Percentiles rank a stretch among this genome's conserved stretches.
Conservation (phyloP, 2,329 filamentous ascomycete genomes). For the Xylaria sp. region DNA sequence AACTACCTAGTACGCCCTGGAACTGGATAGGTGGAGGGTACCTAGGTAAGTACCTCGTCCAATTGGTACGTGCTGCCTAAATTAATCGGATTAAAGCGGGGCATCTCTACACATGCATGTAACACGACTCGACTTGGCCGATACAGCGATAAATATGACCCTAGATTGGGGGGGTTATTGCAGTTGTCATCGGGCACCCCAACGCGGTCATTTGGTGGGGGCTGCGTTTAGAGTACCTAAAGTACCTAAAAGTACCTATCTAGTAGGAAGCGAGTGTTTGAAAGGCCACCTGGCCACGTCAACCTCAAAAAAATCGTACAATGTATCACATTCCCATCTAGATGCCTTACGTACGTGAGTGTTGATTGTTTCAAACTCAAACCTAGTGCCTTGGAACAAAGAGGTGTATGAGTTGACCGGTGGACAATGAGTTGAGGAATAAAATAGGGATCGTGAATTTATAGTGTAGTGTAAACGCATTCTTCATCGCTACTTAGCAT, state of each 20-base stretch:
- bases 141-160: slow-evolving; percentile 7
- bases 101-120: neutral
- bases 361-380: neutral
- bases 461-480: neutral
- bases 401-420: too few relatives aligned
- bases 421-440: neutral
- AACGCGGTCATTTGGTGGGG: too few relatives aligned
- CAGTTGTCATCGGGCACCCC: too few relatives aligned
- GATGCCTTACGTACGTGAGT: too few relatives aligned
- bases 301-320: neutral
- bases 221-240: too few relatives aligned
- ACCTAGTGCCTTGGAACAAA: too few relatives aligned
- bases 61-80: too few relatives aligned
- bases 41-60: neutral
- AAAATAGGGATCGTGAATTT: neutral
- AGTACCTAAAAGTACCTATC: neutral
- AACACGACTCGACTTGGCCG: neutral
- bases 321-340: neutral
- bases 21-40: slow-evolving; percentile 5
- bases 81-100: too few relatives aligned
- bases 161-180: neutral
- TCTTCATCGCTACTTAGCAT: neutral
- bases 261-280: neutral
- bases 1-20: too few relatives aligned
- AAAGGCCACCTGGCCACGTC: slow-evolving; percentile 29